Base-by-base conservation (phyloP, 805 yeast species). In the Hanseniaspora vineae region DNA sequence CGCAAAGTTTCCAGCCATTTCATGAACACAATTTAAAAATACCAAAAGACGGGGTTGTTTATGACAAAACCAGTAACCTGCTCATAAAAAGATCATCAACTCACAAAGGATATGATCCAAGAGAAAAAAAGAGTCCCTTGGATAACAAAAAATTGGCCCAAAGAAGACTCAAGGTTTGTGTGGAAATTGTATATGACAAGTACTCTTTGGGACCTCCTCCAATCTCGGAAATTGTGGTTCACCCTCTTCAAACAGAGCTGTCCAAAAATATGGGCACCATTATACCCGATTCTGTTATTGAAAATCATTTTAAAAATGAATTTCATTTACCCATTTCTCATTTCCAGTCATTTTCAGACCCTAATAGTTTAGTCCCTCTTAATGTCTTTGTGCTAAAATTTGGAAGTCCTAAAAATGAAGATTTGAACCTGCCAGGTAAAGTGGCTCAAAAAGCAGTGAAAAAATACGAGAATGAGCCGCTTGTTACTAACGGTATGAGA, bases 141-240 rank as follows among this genome's bases (percentile, higher is more conserved):
- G 39, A 15, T 13, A 18, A 37, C 17, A 40, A 52, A 2, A 48
- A 55, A 31, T 59, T 57, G 45, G 32, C 42, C 14, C 57, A 60
- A 42, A 37, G 33, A 3, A 45, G 47, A 9, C 43, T 61, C 33
- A 45, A 49, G 10, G 33, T 32, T 4, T 17, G 57, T 15, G 54
- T 58, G 11, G 52, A 61, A 2, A 73, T 68, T 35, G 65, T 73
- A 6, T 84, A 72, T 59, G 95, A 87, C 60, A 72, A 78, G 49
- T 70, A 81, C 56, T 84, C 94, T 0, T 58, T 85, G 12, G 94
- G 92, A 0, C 80, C 82, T 0, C 76, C 80, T 15, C 96, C 95
- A 0, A 71, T 79, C 3, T 66, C 76, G 9, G 88, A 82, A 55
- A 61, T 88, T 37, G 75, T 87, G 1, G 69, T 85, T 4, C 81